These are phyloP conservation scores for Epichloe hybrida DNA, from an alignment of 2,329 filamentous ascomycete species.

Conservation along the genomic window DNA sequence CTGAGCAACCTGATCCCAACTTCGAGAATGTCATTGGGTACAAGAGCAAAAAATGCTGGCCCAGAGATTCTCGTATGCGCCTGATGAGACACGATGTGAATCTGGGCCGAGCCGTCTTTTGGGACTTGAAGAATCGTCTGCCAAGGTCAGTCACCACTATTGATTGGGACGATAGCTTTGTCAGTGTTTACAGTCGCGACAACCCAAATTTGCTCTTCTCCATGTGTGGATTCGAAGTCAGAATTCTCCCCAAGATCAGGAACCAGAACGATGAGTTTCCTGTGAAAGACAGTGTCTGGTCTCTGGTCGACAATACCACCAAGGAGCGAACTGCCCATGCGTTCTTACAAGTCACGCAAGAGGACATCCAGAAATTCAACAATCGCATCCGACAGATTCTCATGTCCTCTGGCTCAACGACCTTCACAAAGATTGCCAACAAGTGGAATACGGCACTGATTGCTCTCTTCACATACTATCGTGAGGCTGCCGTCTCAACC, in stretches of 20 bases:
- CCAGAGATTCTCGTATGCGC: slow-evolving; percentile 91
- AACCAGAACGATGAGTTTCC: slow-evolving; percentile 95
- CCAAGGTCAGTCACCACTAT: slow-evolving; percentile 93
- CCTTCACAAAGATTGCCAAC: slow-evolving; percentile 98
- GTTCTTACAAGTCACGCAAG: slow-evolving; percentile 93
- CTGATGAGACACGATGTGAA: slow-evolving; percentile 99
- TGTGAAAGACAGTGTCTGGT: slow-evolving; percentile 97
- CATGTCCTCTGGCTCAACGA: slow-evolving; percentile 98
- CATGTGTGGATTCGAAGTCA: slow-evolving; percentile 96
- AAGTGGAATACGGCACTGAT: slow-evolving; percentile 99
- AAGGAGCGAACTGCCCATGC: slow-evolving; percentile 96
- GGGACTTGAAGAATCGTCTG: slow-evolving; percentile 94
- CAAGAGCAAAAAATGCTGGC: slow-evolving; percentile 99
- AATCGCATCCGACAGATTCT: slow-evolving; percentile 96
- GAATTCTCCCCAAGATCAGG: slow-evolving; percentile 86
- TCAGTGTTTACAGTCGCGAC: slow-evolving; percentile 93
- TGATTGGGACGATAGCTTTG: slow-evolving; percentile 98
- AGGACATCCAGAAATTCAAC: slow-evolving; percentile 98
- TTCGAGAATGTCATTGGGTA: slow-evolving; percentile 99
- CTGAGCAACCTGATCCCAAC: slow-evolving; percentile 95
- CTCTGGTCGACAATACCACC: slow-evolving; percentile 85
- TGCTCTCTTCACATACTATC: slow-evolving; percentile 95
- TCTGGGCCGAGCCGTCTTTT: slow-evolving; percentile 91
- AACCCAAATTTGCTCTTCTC: slow-evolving; percentile 96
- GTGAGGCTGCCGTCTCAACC: slow-evolving; percentile 91